These are phyloP conservation scores for Pythium aristosporum DNA, from an alignment of 352 stramenopile genomes.

Conservation along the genomic window DNA sequence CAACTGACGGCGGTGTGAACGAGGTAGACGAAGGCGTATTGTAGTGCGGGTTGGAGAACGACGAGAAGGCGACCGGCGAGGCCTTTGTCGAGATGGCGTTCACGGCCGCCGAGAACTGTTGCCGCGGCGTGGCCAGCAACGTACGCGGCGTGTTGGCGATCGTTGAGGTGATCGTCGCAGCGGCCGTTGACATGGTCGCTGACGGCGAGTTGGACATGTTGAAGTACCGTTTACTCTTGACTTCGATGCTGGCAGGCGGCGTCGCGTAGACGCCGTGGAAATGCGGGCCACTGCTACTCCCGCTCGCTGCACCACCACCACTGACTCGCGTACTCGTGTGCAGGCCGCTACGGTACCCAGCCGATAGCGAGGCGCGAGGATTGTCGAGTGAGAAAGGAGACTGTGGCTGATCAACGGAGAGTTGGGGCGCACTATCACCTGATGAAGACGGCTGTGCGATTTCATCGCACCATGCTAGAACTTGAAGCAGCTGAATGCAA, in stretches of 20 bases:
- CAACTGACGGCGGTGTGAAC: neutral
- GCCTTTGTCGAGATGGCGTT: slow-evolving; percentile 77
- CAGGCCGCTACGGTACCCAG: neutral
- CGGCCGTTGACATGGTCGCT: slow-evolving; percentile 71
- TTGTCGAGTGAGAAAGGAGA: slow-evolving; percentile 13
- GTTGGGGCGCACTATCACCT: neutral
- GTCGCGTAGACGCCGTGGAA: slow-evolving; percentile 56
- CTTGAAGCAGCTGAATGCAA: slow-evolving; percentile 62
- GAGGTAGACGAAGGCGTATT: slow-evolving; percentile 6
- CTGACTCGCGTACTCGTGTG: slow-evolving; percentile 13
- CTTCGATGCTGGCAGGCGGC: slow-evolving; percentile 67
- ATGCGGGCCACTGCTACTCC: slow-evolving; percentile 15
- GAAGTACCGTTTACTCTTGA: slow-evolving; percentile 65
- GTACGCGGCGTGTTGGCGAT: slow-evolving; percentile 67
- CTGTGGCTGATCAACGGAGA: slow-evolving; percentile 22
- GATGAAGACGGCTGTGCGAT: slow-evolving; percentile 16
- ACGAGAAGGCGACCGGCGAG: slow-evolving; percentile 57
- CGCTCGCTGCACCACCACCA: neutral
- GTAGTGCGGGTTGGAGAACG: slow-evolving; percentile 40
- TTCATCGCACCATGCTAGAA: slow-evolving; percentile 62
- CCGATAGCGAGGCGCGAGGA: slow-evolving; percentile 1
- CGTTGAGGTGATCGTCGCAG: slow-evolving; percentile 64
- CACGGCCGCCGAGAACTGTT: slow-evolving; percentile 76
- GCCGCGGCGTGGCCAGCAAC: slow-evolving; percentile 61
- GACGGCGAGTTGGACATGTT: slow-evolving; percentile 55